Evolutionary conservation across 2,329 filamentous ascomycete genomes (phyloP).

Genomic region (Helminthosporium solani): DNA sequence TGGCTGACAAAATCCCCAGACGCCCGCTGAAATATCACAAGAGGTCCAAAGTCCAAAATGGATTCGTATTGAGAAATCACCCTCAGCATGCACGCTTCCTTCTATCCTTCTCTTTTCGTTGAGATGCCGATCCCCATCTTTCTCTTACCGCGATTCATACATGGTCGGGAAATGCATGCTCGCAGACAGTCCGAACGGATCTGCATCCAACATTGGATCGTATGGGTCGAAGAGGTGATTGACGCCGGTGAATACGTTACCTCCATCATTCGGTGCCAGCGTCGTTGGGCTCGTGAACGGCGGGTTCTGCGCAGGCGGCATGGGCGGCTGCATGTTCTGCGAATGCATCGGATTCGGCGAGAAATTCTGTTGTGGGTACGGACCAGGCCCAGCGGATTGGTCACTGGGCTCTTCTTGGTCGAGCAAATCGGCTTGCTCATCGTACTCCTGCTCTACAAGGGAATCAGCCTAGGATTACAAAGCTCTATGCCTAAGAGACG

Average conservation of each 20-base stretch:
- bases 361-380: constrained; percentile 60
- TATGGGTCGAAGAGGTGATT: constrained; percentile 66
- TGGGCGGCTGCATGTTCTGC: constrained; percentile 41
- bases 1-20: constrained; percentile 12
- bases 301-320: constrained; percentile 39
- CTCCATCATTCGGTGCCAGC: constrained; percentile 35
- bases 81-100: constrained; percentile 9
- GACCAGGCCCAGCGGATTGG: constrained; percentile 67
- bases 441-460: constrained; percentile 93
- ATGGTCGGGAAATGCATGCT: constrained; percentile 92
- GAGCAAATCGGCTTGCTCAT: constrained; percentile 83
- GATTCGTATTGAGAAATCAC: background rate
- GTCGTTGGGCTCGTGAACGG: constrained; percentile 36
- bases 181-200: constrained; percentile 88
- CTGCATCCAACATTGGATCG: constrained; percentile 86
- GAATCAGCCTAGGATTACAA: constrained; percentile 69
- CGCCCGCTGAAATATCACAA: constrained; percentile 28
- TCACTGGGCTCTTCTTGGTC: constrained; percentile 71
- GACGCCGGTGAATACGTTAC: constrained; percentile 46
- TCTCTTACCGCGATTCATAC: constrained; percentile 52
- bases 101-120: constrained; percentile 18
- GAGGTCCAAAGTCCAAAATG: constrained; percentile 3
- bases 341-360: constrained; percentile 47
- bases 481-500: constrained; percentile 54
- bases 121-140: too few species aligned